Base-by-base conservation (phyloP, 805 yeast genomes). In the Teunomyces gatunensis region DNA sequence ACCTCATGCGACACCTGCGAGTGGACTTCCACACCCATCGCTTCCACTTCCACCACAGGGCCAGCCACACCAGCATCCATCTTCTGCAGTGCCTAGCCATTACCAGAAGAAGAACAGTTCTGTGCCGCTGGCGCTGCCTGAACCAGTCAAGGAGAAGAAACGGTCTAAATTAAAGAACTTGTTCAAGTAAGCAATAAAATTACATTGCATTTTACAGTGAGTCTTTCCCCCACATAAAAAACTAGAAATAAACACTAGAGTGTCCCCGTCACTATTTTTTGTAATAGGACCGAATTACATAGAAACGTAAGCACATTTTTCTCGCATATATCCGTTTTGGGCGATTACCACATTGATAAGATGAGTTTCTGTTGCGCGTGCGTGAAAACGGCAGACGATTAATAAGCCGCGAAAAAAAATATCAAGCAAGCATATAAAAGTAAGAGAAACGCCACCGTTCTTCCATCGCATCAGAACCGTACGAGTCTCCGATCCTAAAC, bases 111-210 rank as follows among this genome's bases (percentile, higher is more conserved):
- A 61, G 44, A 33, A 33, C 29, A 32, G 45, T 17, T 43, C 50
- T 13, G 29, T 23, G 15, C 39, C 48, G 3, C 27, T 25, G 25
- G 45, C 43, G 11, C 42, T 32, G 11, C 43, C 53, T 27, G 32
- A 29, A 6, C 15, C 46, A 30, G 42, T 35, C 42, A 64, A 30
- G 71, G 73, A 71, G 54, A 78, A 74, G 47, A 75, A 79, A 59
- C 70, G 73, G 34, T 65, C 71, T 11, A 77, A 74, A 51, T 71
- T 80, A 47, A 73, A 75, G 46, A 74, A 71, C 48, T 69, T 80
- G 39, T 69, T 80, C 48, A 77, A 51, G 50, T 53, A 47, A 28
- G 4, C 20, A 18, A 15, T 18, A 18, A 2, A 18, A 2, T 18
- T 18, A 18, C 20, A 18, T 18, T 18, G 20, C 20, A 18, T 18